Evolutionary conservation across 495 filamentous ascomycete species (phyloP), one percentile per base, ranked within the genome.

Genomic region (Zalerion maritima): DNA sequence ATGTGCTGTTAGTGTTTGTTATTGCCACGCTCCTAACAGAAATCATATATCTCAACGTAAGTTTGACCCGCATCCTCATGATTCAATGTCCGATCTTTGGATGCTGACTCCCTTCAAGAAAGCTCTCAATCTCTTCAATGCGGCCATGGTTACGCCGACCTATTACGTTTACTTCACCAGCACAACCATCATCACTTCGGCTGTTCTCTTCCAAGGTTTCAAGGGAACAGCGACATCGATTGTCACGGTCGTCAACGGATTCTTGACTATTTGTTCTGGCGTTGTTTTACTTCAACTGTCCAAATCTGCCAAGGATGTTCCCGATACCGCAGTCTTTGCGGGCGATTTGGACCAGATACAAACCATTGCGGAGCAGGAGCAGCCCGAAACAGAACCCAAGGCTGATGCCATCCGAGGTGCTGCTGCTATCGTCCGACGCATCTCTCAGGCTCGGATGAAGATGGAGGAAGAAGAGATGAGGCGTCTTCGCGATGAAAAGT

Each of bases 141-240:
- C 89, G 17, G 89, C 89, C 1, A 69, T 97, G 34, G 89, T 97
- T 29, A 97, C 89, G 0, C 89, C 89, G 0, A 97, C 89, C 3
- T 97, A 97, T 55, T 97, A 97, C 47, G 89, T 97, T 36, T 85
- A 82, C 60, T 97, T 97, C 52, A 97, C 89, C 24, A 89, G 74
- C 42, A 73, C 82, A 10, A 97, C 89, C 3, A 94, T 97, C 39
- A 71, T 96, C 35, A 87, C 83, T 5, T 94, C 84, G 1, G 82
- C 86, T 5, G 72, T 97, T 14, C 62, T 97, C 10, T 97, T 97
- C 51, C 80, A 73, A 35, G 89, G 89, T 3, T 94, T 97, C 67
- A 86, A 93, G 43, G 89, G 86, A 19, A 76, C 80, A 0, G 67
- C 70, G 1, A 69, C 68, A 6, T 66, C 79, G 20, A 97, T 96